Base-by-base conservation (phyloP, 2,329 filamentous ascomycete species). In the Talaromyces sp. region DNA sequence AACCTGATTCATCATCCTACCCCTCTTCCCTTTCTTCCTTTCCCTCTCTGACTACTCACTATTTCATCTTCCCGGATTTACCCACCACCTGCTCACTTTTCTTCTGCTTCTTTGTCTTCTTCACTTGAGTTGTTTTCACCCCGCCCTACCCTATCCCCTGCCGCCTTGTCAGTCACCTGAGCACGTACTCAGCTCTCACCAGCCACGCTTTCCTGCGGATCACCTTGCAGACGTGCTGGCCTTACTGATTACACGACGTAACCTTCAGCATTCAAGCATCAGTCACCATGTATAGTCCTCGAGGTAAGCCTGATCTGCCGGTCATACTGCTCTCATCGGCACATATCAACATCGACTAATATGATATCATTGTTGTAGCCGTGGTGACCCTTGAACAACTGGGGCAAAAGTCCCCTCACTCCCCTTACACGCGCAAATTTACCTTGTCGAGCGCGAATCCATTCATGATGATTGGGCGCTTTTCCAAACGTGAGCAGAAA, bases 401-500 rank as follows among this genome's bases (percentile, higher is more conserved):
- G 37, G 59, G 52, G 24, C 33, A 6, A 14, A 61, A 68, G 41
- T 50, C 61, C n/a, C 33, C 68, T 11, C 62, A 68, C 43, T 50
- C 61, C n/a, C 33, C 68, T 11, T 58, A 67, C 22, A 60, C 61
- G 22, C 72, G 75, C 29, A 61, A 55, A 29, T 52, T 78, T 32
- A 66, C 61, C 33, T 67, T 77, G 35, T 53, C 59, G 3, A 50
- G 61, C 4, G 54, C 62, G 19, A 58, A 61, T 33, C 67, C 68
- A 40, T 35, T 51, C 14, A 51, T 73, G 42, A 57, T 66, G 14
- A 69, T 79, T 49, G 76, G 77, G 27, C 70, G 77, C 51, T 66
- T 75, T 6, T 78, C 75, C 4, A 75, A 71, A 43, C 72, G 68
- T 16, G 69, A 69, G 27, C 47, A 51, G 1, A 74, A 73, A 52